Base-by-base conservation (phyloP, 768 basidiomycete genomes). In the Dentipellis sp. region DNA sequence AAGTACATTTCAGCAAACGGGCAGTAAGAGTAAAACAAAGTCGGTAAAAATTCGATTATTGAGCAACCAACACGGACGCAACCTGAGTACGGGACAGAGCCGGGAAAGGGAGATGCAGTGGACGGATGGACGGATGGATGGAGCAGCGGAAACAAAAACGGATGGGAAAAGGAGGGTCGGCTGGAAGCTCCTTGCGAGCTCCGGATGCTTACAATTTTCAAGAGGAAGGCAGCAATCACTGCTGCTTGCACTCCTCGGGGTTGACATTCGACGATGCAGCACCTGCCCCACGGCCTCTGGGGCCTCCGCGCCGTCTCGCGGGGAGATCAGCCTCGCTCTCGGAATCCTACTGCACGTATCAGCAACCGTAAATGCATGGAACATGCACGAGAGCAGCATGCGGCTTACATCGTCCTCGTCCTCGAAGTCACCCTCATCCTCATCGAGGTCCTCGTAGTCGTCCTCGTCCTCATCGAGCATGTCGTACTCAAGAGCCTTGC, bases 161-260 rank as follows among this genome's bases (percentile, higher is more conserved):
- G 29, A 29, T 29, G 29, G 29, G 29, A 29, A 29, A 29, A 29
- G 29, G 29, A 29, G 29, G 29, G 29, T 29, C 29, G 29, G 29
- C 29, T 29, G 29, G 29, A 29, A 29, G 29, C 29, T 29, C 29
- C 29, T 29, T 29, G 29, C 29, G 29, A 29, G 29, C 29, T 29
- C 6, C 29, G 29, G 29, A 6, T 29, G 29, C 29, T 29, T 29
- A 29, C 29, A 29, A 29, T 29, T 29, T 29, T 45, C n/a, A 7
- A 42, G 42, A 16, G 17, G 40, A 16, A 19, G 42, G 42, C 42
- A 17, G 6, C 39, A 19, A 52, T 71, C 72, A 94, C 84, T 94
- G 91, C 69, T 93, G 88, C 76, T 92, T 91, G 79, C 92, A 94
- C 69, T 94, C 92, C 67, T 91, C 86, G 1, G 89, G 82, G 67